Evolutionary conservation across 1,284 basidiomycete genomes (phyloP).

Genomic region (Malassezia equina): DNA sequence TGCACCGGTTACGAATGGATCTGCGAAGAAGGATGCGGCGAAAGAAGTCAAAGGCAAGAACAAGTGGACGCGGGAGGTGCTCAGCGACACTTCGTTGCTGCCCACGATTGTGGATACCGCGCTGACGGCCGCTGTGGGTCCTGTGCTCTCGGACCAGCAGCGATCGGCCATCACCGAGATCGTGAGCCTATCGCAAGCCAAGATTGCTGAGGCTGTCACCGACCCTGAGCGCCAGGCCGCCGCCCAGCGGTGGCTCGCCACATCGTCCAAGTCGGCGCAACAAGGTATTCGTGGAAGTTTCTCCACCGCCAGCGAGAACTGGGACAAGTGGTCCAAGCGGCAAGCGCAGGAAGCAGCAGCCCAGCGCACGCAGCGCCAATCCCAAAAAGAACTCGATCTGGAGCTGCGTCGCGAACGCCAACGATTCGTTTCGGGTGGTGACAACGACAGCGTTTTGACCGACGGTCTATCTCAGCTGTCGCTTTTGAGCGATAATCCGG

Average conservation of each 20-base stretch:
- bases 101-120: constrained; percentile 27
- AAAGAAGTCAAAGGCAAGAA: constrained; percentile 19
- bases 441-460: background rate
- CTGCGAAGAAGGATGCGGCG: background rate
- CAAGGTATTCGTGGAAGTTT: background rate
- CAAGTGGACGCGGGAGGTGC: constrained; percentile 23
- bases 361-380: background rate
- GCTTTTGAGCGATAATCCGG: constrained; percentile 5
- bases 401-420: constrained; percentile 13
- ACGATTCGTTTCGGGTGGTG: background rate
- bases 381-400: background rate
- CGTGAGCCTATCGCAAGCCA: constrained; percentile 19
- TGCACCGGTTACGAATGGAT: background rate
- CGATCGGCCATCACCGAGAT: constrained; percentile 22
- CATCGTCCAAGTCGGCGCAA: constrained; percentile 4
- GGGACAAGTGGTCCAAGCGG: constrained; percentile 5
- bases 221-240: constrained; percentile 20
- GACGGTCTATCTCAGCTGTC: background rate
- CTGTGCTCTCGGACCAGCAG: constrained; percentile 19
- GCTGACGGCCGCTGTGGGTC: constrained; percentile 18
- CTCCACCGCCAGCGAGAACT: background rate
- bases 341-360: background rate
- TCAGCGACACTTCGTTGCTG: constrained; percentile 19
- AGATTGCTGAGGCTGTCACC: constrained; percentile 23
- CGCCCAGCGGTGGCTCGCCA: background rate